A percentile compares a stretch with the other conserved stretches of the same genome.
Conservation (phyloP, 805 yeast species). For the Blastobotrys mokoenaii region DNA sequence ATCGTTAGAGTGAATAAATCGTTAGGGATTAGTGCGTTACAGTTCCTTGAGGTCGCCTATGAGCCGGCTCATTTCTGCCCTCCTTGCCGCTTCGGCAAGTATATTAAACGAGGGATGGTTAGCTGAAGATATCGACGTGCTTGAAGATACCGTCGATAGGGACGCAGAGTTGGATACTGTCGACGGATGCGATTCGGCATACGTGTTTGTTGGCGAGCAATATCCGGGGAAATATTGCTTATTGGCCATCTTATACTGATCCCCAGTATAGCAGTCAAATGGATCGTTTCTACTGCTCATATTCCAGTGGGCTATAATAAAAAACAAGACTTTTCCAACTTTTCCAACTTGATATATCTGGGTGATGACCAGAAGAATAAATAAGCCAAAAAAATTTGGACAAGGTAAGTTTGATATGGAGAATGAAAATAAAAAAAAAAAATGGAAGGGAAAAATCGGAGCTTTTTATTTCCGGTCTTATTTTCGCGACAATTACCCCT, state of each 20-base stretch:
- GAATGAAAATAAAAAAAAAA: background rate
- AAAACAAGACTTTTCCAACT: too few relatives aligned
- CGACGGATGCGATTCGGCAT: too few relatives aligned
- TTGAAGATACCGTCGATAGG: too few relatives aligned
- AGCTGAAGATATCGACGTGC: too few relatives aligned
- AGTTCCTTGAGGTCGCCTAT: constrained; percentile 19
- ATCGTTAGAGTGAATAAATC: background rate
- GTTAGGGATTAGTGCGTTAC: background rate
- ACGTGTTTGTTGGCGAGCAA: constrained; percentile 7
- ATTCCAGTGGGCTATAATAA: too few relatives aligned
- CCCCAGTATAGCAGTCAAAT: background rate
- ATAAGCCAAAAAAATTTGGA: background rate
- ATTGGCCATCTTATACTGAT: background rate
- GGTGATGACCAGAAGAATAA: background rate
- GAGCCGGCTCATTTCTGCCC: constrained; percentile 27
- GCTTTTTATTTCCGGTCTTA: background rate
- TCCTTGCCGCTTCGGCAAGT: constrained; percentile 26
- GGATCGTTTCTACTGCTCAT: background rate
- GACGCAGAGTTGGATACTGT: too few relatives aligned
- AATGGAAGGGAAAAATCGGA: background rate
- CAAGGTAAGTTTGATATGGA: background rate
- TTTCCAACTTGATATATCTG: too few relatives aligned
- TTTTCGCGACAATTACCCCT: background rate
- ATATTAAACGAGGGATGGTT: constrained; percentile 16
- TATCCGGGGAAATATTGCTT: constrained; percentile 7